Conservation (phyloP, 768 basidiomycete species). For the Candolleomyces eurysporus region DNA sequence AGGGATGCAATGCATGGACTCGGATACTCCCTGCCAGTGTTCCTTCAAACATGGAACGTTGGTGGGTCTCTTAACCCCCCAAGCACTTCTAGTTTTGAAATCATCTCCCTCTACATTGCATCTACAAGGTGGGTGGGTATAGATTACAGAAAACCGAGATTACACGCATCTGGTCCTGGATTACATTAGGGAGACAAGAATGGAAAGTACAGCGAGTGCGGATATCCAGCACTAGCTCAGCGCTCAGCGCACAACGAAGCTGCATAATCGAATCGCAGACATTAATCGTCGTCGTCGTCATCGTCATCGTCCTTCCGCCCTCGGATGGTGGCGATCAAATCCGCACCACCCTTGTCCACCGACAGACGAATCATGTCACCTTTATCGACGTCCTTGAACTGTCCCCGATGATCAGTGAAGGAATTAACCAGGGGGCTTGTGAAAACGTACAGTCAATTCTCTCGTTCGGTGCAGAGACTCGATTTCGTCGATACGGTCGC, state of each 20-base stretch:
- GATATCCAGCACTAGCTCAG: neutral
- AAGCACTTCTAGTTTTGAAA: too few species aligned
- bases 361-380: constrained; percentile 50
- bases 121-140: too few species aligned
- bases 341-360: constrained; percentile 56
- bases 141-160: too few species aligned
- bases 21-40: too few species aligned
- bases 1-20: too few species aligned
- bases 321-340: constrained; percentile 23
- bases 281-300: constrained; percentile 7
- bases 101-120: too few species aligned
- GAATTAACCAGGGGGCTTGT: neutral
- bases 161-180: too few species aligned
- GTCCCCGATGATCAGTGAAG: neutral
- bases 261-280: neutral
- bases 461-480: constrained; percentile 80
- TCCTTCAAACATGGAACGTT: too few species aligned
- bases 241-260: neutral
- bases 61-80: too few species aligned
- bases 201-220: neutral
- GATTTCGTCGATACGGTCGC: constrained; percentile 81
- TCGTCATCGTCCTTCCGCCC: constrained; percentile 9
- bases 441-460: constrained; percentile 61
- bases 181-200: neutral
- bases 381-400: constrained; percentile 51